Conservation (phyloP, 441 rosid species). For the Brassica balearica region DNA sequence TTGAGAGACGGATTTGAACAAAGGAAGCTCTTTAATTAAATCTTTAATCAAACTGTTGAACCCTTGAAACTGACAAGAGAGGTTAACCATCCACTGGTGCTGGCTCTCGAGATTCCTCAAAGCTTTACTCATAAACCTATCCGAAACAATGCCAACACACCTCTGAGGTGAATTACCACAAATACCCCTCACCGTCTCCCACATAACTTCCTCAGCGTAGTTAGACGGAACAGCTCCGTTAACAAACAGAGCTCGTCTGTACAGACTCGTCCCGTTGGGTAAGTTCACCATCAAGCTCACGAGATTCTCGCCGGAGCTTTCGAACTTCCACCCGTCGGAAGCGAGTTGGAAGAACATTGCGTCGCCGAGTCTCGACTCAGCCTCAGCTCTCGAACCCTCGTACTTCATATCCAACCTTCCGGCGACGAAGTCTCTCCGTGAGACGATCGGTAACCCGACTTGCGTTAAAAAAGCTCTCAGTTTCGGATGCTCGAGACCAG, state of each 20-base stretch:
- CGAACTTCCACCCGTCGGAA: slow-evolving; percentile 79
- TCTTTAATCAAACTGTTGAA: slow-evolving; percentile 70
- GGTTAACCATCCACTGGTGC: slow-evolving; percentile 92
- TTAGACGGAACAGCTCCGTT: slow-evolving; percentile 70
- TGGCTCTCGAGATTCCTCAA: slow-evolving; percentile 78
- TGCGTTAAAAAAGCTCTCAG: slow-evolving; percentile 77
- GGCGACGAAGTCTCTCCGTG: slow-evolving; percentile 69
- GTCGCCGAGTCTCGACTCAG: slow-evolving; percentile 78
- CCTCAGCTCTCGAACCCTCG: slow-evolving; percentile 72
- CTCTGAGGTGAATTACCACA: slow-evolving; percentile 77
- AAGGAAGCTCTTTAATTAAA: slow-evolving; percentile 70
- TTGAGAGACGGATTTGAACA: slow-evolving; percentile 63
- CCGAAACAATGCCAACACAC: slow-evolving; percentile 89
- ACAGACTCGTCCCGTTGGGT: slow-evolving; percentile 89
- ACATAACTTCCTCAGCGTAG: slow-evolving; percentile 84
- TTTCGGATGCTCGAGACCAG: slow-evolving; percentile 89
- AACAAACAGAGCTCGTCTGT: slow-evolving; percentile 72
- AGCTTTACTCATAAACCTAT: slow-evolving; percentile 78
- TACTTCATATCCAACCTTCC: slow-evolving; percentile 72
- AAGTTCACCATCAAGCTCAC: slow-evolving; percentile 80
- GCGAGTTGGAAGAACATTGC: slow-evolving; percentile 91
- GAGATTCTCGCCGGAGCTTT: slow-evolving; percentile 51
- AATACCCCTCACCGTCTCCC: slow-evolving; percentile 76
- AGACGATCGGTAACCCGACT: slow-evolving; percentile 77
- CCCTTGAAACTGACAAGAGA: slow-evolving; percentile 88